A percentile compares a stretch with the other conserved stretches of the same genome.
phyloP scores from a whole-genome alignment of 352 stramenopile species.

The Globisporangium okanoganense region DNA sequence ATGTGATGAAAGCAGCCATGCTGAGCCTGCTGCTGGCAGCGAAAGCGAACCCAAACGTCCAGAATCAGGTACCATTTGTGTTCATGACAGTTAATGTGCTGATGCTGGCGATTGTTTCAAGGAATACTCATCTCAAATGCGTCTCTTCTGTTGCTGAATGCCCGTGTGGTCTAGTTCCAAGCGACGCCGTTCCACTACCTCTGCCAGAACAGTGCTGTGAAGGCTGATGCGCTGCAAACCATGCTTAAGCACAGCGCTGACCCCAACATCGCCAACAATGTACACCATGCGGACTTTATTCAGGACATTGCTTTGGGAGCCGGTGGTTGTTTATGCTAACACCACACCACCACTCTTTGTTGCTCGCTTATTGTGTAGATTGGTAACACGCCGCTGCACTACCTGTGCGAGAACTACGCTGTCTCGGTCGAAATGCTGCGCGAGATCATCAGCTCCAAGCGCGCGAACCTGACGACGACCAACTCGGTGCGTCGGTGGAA shows the following conservation, averaged over 20 bases:
- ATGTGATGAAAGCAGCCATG: conserved; percentile 26
- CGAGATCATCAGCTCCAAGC: conserved; percentile 51
- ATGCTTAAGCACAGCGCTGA: conserved; percentile 62
- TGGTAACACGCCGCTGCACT: conserved; percentile 69
- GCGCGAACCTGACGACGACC: conserved; percentile 56
- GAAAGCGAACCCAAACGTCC: conserved; percentile 49
- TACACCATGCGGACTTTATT: conserved; percentile 14
- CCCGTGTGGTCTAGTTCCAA: conserved; percentile 43
- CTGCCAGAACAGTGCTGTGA: conserved; percentile 57
- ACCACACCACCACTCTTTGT: not conserved
- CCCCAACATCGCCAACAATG: conserved; percentile 74
- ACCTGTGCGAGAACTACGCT: conserved; percentile 62
- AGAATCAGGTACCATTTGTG: conserved; percentile 47
- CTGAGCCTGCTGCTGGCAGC: conserved; percentile 37
- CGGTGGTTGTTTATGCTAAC: not conserved
- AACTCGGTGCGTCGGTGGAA: conserved; percentile 44
- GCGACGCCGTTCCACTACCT: conserved; percentile 70
- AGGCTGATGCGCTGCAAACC: conserved; percentile 31
- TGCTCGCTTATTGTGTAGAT: conserved; percentile 34
- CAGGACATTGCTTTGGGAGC: not conserved
- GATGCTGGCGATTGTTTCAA: not conserved
- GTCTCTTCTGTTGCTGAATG: not conserved
- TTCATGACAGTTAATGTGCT: not conserved
- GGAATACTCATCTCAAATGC: not conserved
- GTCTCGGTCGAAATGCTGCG: conserved; percentile 57